Percentiles rank a stretch among this genome's conserved stretches.
Conservation (phyloP, 2,329 filamentous ascomycete species). For the Nothomitra cinnamomea region DNA sequence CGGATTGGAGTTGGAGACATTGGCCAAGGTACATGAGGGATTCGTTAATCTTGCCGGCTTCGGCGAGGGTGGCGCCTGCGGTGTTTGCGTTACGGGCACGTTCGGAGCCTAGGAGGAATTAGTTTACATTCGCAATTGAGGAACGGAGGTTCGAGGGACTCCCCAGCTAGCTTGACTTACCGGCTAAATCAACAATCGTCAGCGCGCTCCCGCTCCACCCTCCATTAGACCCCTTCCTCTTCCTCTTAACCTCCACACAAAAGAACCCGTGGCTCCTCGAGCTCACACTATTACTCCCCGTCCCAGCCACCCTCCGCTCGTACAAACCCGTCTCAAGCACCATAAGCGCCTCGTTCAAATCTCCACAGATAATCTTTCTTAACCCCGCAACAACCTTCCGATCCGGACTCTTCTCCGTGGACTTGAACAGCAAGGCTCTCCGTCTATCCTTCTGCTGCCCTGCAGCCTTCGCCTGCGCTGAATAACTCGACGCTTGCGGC, state of each 20-base stretch:
- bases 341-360: slow-evolving; percentile 66
- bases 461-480: slow-evolving; percentile 43
- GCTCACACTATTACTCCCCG: slow-evolving; percentile 81
- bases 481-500: slow-evolving; percentile 24
- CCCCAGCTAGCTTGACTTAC: too few relatives aligned
- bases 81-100: slow-evolving; percentile 88
- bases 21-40: slow-evolving; percentile 96
- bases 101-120: slow-evolving; percentile 69
- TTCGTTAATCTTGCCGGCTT: slow-evolving; percentile 97
- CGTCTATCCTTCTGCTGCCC: slow-evolving; percentile 49
- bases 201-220: slow-evolving; percentile 63
- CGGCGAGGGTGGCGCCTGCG: slow-evolving; percentile 75
- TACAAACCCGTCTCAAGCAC: slow-evolving; percentile 79
- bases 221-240: slow-evolving; percentile 35
- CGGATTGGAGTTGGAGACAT: slow-evolving; percentile 88
- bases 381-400: slow-evolving; percentile 89
- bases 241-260: slow-evolving; percentile 84
- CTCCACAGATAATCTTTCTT: slow-evolving; percentile 75
- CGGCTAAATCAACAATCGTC: slow-evolving; percentile 82
- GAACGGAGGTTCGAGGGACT: too few relatives aligned
- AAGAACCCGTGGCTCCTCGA: slow-evolving; percentile 94
- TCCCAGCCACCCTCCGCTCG: slow-evolving; percentile 75
- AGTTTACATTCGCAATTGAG: slow-evolving; percentile 9
- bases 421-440: slow-evolving; percentile 79
- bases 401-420: slow-evolving; percentile 72